Base-by-base conservation (phyloP, 257 asterid genomes). In the Mitragyna speciosa region DNA sequence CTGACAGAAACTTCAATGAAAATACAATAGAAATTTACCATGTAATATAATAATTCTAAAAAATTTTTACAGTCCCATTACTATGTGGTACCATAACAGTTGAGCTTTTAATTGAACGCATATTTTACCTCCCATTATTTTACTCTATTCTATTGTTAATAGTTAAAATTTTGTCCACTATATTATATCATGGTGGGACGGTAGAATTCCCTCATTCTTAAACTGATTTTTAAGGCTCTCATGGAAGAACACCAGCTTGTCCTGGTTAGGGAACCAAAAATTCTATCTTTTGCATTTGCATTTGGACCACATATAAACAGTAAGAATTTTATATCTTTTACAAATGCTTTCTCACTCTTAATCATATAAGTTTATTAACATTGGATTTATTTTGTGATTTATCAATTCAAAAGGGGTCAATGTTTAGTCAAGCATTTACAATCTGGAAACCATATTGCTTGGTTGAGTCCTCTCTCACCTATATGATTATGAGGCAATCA, bases 401-500 rank as follows among this genome's bases (percentile, higher is more conserved):
- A 65, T 1, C 15, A 41, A 59, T 3, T 7, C 6, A 59, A 33
- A 59, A 51, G 41, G 28, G 41, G 54, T 70, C 61, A 78, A 84
- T 74, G 79, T 82, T 65, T 79, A 24, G 75, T 67, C 73, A 84
- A 73, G 75, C 73, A 77, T 49, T 58, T 72, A 78, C 82, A 79
- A 79, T 43, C 72, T 80, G 82, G 84, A 81, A 79, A 31, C 76
- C 78, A 85, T 75, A 33, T 77, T 76, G n/a, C 26, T 80, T 45
- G 26, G 12, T 76, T 56, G 79, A 78, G 70, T 49, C 82, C 78
- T 75, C 80, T 75, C 83, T 70, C 82, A 80, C 74, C 77, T 80
- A 20, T 70, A 33, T 22, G 71, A 80, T 73, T 67, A 80, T 82
- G 77, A 61, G 80, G 83, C 81, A 82, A 52, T 82, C 22, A 51